Conservation (phyloP, 1,284 basidiomycete genomes). For the Termitomyces sp. region DNA sequence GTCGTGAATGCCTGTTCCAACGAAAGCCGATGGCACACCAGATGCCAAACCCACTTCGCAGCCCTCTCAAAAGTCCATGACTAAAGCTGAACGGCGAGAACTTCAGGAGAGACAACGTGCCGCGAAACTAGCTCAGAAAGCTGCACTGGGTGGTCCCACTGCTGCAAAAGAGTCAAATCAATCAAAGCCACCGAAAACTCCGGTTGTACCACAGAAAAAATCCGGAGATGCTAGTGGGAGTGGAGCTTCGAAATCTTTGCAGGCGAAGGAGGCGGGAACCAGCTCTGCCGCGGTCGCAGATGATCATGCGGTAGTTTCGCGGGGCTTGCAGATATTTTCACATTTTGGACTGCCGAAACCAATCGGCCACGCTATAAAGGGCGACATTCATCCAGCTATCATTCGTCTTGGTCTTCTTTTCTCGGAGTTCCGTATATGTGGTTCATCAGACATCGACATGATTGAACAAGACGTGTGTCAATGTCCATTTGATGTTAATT, state of each 20-base stretch:
- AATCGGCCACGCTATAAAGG: slow-evolving; percentile 54
- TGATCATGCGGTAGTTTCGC: slow-evolving; percentile 29
- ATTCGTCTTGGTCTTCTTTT: slow-evolving; percentile 77
- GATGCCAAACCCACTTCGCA: slow-evolving; percentile 23
- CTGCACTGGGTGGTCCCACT: slow-evolving; percentile 10
- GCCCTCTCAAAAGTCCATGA: slow-evolving; percentile 62
- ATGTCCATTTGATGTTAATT: slow-evolving; percentile 22
- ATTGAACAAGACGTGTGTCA: slow-evolving; percentile 89
- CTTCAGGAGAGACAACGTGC: slow-evolving; percentile 77
- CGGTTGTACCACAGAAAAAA: slow-evolving; percentile 30
- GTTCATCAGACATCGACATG: slow-evolving; percentile 86
- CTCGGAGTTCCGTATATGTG: slow-evolving; percentile 80
- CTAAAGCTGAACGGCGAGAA: slow-evolving; percentile 76
- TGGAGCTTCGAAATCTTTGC: slow-evolving; percentile 1
- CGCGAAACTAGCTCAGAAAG: slow-evolving; percentile 51
- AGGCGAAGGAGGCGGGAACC: slow-evolving; percentile 19
- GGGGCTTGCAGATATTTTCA: slow-evolving; percentile 72
- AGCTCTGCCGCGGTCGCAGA: slow-evolving; percentile 9
- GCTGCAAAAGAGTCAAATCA: slow-evolving; percentile 12
- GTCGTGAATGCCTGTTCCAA: slow-evolving; percentile 30
- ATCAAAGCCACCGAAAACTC: slow-evolving; percentile 25
- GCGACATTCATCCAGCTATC: slow-evolving; percentile 80
- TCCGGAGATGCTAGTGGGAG: slow-evolving; percentile 20
- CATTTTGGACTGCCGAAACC: slow-evolving; percentile 76
- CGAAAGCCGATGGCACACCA: slow-evolving; percentile 22